These are phyloP conservation scores for Wickerhamiella kazuoi DNA, from an alignment of 805 yeast species.

Conservation along the genomic window DNA sequence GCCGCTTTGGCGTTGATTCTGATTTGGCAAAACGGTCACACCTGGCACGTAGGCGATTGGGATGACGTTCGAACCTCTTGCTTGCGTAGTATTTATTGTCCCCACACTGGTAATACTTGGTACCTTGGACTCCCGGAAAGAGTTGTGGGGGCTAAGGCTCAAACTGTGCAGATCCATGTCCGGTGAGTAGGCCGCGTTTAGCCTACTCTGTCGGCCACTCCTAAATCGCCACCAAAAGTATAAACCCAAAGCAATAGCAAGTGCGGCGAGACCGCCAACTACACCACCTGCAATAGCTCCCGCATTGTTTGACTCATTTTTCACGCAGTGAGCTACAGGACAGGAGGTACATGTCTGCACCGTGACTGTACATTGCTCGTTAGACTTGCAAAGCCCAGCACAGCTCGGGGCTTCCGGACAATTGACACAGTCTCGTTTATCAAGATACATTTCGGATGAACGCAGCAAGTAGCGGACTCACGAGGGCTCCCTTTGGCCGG, in stretches of 20 bases:
- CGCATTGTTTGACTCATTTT: conserved; percentile 3
- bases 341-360: conserved; percentile 41
- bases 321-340: conserved; percentile 34
- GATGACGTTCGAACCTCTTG: conserved; percentile 63
- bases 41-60: conserved; percentile 94
- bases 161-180: not conserved
- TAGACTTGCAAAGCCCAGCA: conserved; percentile 28
- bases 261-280: conserved; percentile 39
- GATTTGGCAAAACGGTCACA: conserved; percentile 29
- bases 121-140: conserved; percentile 1
- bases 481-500: too few relatives aligned
- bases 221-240: conserved; percentile 23
- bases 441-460: conserved; percentile 1
- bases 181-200: not conserved
- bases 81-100: conserved; percentile 16
- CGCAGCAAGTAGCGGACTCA: too few relatives aligned
- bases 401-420: conserved; percentile 31
- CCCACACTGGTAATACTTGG: conserved; percentile 9
- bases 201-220: not conserved
- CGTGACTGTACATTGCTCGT: conserved; percentile 38
- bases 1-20: conserved; percentile 7
- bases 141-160: conserved; percentile 1
- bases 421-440: conserved; percentile 16
- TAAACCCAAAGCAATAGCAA: conserved; percentile 23
- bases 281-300: conserved; percentile 64